phyloP scores from a whole-genome alignment of 1,139 yeast species.

The Taphrina sp. region DNA sequence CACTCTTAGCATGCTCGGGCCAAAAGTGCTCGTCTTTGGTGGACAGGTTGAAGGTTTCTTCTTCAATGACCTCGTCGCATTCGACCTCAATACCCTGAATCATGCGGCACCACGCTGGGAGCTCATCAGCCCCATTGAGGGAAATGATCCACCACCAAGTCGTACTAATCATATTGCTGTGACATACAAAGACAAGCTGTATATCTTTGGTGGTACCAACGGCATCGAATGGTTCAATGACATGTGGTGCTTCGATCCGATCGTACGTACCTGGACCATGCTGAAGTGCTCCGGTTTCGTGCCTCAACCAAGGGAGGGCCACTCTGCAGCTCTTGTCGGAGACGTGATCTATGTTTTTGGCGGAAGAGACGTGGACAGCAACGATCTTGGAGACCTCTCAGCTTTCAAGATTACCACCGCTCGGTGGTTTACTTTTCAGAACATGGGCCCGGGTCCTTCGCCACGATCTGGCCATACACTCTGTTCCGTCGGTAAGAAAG shows the following conservation, averaged over 20 bases:
- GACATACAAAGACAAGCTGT: constrained; percentile 72
- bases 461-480: constrained; percentile 94
- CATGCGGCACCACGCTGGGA: constrained; percentile 85
- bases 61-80: constrained; percentile 79
- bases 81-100: constrained; percentile 67
- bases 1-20: constrained; percentile 65
- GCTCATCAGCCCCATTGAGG: constrained; percentile 56
- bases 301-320: constrained; percentile 91
- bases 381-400: constrained; percentile 63
- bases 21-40: constrained; percentile 82
- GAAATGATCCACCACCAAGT: constrained; percentile 70
- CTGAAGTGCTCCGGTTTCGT: constrained; percentile 55
- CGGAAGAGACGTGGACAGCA: constrained; percentile 78
- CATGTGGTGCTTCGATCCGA: constrained; percentile 78
- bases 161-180: constrained; percentile 90
- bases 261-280: constrained; percentile 60
- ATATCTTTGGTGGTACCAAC: constrained; percentile 89
- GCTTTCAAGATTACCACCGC: constrained; percentile 73
- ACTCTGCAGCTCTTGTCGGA: constrained; percentile 75
- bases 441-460: constrained; percentile 64
- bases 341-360: constrained; percentile 85
- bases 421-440: constrained; percentile 68
- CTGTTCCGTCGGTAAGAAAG: constrained; percentile 68
- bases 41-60: constrained; percentile 90
- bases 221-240: constrained; percentile 73